Base-by-base conservation (phyloP, 257 asterid species). In the Solanum habrochaites region DNA sequence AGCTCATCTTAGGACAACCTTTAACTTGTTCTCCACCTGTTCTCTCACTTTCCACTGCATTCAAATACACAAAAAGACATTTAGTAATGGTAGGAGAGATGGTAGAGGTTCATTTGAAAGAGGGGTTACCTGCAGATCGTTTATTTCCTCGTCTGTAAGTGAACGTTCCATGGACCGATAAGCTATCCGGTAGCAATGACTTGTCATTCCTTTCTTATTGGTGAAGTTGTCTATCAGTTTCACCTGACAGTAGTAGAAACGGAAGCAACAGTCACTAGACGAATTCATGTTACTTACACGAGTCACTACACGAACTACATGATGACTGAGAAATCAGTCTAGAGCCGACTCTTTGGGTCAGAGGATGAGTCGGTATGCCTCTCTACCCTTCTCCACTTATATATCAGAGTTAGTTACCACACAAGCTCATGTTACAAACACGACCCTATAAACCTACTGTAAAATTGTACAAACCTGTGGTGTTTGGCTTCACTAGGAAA, bases 91-190 rank as follows among this genome's bases (percentile, higher is more conserved):
- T 35, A 40, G 21, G 56, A 69, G 73, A 71, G 75, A 77, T 40
- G 31, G 27, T 37, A 47, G 35, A 20, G 39, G 32, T 75, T 35
- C 56, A 64, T 72, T 73, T 49, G 52, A 58, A 47, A 60, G 82
- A 81, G 39, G 21, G 66, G 56, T n/a, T 88, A 96, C 99, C 99
- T 97, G 99, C 87, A 96, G 90, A 49, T 94, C 98, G 75, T 97
- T 97, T 64, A 97, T 97, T 92, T 97, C 99, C 80, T 94, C 99
- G 56, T 97, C 99, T 6, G 95, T 96, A 86, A 97, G 96, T 40
- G 99, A 97, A 14, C 98, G 96, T 83, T 95, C 99, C 98, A 94
- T 95, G 37, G 99, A 97, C 85, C 98, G 93, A 89, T 95, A 97
- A 9, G 95, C 94, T 60, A 97, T 94, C 87, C 99, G 91, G 83